phyloP scores from a whole-genome alignment of 192 early-diverging fungal genomes.

The Radiomyces spectabilis region DNA sequence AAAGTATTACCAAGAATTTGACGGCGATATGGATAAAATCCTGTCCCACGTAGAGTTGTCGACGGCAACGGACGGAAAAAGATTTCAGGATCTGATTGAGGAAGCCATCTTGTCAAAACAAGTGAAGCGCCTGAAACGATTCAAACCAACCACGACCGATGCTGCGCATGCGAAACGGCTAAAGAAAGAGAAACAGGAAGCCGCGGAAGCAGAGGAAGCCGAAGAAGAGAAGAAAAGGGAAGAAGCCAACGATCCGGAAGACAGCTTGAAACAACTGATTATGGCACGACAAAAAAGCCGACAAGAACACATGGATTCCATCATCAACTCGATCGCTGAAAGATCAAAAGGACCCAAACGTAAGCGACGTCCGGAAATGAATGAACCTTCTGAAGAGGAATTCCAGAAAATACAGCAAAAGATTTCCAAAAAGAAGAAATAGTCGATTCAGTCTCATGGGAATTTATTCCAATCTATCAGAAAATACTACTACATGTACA shows the following conservation, averaged over 20 bases:
- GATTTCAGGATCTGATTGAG: slow-evolving; percentile 57
- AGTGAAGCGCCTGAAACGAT: slow-evolving; percentile 40
- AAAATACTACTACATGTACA: not conserved
- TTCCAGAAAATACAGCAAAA: slow-evolving; percentile 49
- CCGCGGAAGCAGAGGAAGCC: slow-evolving; percentile 54
- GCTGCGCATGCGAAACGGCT: slow-evolving; percentile 42
- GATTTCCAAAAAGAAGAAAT: not conserved
- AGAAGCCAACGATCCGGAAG: slow-evolving; percentile 22
- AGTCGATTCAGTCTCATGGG: too few species aligned
- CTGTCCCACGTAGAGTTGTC: slow-evolving; percentile 52
- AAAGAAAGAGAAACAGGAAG: slow-evolving; percentile 50
- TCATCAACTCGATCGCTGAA: slow-evolving; percentile 16
- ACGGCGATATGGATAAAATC: slow-evolving; percentile 70
- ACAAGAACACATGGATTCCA: slow-evolving; percentile 45
- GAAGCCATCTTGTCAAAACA: slow-evolving; percentile 51
- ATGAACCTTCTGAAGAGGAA: slow-evolving; percentile 55
- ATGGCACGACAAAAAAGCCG: slow-evolving; percentile 38
- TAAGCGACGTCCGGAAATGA: not conserved
- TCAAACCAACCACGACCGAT: slow-evolving; percentile 42
- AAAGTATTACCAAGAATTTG: slow-evolving; percentile 49
- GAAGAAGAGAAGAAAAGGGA: slow-evolving; percentile 30
- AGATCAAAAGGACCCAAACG: not conserved
- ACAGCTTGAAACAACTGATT: slow-evolving; percentile 47
- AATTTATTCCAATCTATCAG: not conserved
- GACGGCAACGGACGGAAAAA: slow-evolving; percentile 53